Conservation (phyloP, 495 filamentous ascomycete species). For the Cercophora samala region DNA sequence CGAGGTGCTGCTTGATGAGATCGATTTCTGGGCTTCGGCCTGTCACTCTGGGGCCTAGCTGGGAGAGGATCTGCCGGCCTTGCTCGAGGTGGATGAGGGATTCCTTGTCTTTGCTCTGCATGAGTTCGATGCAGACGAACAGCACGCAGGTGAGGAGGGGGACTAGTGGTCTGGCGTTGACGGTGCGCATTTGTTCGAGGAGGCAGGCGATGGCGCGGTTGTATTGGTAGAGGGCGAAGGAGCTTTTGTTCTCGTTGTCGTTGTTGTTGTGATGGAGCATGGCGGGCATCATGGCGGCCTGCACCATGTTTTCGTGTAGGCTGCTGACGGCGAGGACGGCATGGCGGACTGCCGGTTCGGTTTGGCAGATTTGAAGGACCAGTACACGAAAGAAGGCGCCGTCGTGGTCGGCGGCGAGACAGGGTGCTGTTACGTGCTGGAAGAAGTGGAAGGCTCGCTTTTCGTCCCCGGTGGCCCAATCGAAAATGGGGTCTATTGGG, state of each 20-base stretch:
- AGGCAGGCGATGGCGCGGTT: slow-evolving; percentile 51
- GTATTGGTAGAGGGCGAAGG: slow-evolving; percentile 52
- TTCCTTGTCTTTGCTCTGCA: slow-evolving; percentile 48
- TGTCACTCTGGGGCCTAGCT: slow-evolving; percentile 31
- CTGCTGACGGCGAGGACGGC: slow-evolving; percentile 56
- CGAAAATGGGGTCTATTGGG: slow-evolving; percentile 22
- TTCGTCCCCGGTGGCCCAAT: slow-evolving; percentile 36
- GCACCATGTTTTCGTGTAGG: slow-evolving; percentile 46
- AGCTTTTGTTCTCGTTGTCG: slow-evolving; percentile 33
- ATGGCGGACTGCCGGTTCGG: slow-evolving; percentile 58
- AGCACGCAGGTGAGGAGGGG: slow-evolving; percentile 53
- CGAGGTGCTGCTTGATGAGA: slow-evolving; percentile 40
- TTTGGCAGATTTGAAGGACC: slow-evolving; percentile 54
- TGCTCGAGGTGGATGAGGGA: slow-evolving; percentile 44
- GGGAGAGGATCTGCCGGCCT: slow-evolving; percentile 37
- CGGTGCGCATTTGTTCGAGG: slow-evolving; percentile 39
- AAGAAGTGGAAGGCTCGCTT: slow-evolving; percentile 53
- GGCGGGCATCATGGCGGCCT: slow-evolving; percentile 23
- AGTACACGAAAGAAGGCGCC: slow-evolving; percentile 55
- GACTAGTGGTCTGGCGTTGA: slow-evolving; percentile 44
- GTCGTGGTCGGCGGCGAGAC: slow-evolving; percentile 50
- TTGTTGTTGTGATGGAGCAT: slow-evolving; percentile 32
- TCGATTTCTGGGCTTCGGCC: slow-evolving; percentile 28
- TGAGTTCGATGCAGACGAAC: slow-evolving; percentile 57
- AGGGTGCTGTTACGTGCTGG: slow-evolving; percentile 46